Base-by-base conservation (phyloP, 2,329 filamentous ascomycete genomes). In the Alternaria arborescens region DNA sequence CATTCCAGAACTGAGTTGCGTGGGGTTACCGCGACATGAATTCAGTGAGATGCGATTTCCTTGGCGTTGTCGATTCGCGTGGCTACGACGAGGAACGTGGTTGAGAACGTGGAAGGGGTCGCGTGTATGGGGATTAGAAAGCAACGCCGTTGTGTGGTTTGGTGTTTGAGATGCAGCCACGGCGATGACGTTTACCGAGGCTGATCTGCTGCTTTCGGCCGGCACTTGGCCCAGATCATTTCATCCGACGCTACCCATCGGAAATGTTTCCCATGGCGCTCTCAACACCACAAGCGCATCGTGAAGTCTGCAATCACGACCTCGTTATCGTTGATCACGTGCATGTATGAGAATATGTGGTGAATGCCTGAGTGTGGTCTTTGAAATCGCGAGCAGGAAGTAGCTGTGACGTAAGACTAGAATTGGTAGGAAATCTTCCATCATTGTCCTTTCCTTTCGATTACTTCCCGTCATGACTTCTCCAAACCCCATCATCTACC, bases 401-500 rank as follows among this genome's bases (percentile, higher is more conserved):
- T 10, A 38, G 46, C 32, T n/a, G 22, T 38, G 46, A 38, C 46
- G 46, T 38, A 50, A 24, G 30, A 26, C 46, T 50, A 30, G 50
- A 52, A 26, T 28, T 16, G 22, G 50, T 41, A 40, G 50, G n/a
- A 41, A 52, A 6, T 40, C 18, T 26, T 50, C 46, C 46, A 50
- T 50, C 34, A 26, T 20, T 50, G 18, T 38, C 22, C 8, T 38
- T 36, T 50, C 32, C 36, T n/a, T 50, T 50, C 46, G 14, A 50
- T 50, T 6, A 36, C 34, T 20, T 38, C 40, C 22, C 34, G 16
- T 16, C 58, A 59, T 26, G 42, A 24, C 65, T 51, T 34, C 32
- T 11, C 28, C 55, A 40, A 50, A 54, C 24, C 42, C 69, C 10
- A 82, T 89, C 22, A 74, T 90, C 41, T 89, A 85, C 76, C 80